phyloP scores from a whole-genome alignment of 768 basidiomycete genomes.

The Termitomyces sp. region DNA sequence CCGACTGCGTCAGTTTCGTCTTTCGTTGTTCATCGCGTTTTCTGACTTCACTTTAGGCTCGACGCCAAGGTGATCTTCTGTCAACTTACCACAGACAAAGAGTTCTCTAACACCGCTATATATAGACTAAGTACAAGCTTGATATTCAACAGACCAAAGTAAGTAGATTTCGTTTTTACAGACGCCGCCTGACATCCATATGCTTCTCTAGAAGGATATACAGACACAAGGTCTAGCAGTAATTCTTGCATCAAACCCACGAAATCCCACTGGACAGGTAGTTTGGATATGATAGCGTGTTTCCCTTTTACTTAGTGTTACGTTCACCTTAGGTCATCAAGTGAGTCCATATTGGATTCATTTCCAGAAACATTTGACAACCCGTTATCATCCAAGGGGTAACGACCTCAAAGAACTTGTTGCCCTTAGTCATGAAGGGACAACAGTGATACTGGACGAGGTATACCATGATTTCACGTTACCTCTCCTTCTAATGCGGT shows the following conservation, averaged over 20 bases:
- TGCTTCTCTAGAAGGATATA: conserved; percentile 63
- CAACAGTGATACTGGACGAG: conserved; percentile 84
- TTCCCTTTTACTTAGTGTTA: neutral
- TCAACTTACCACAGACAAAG: neutral
- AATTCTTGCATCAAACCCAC: conserved; percentile 88
- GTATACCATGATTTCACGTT: conserved; percentile 26
- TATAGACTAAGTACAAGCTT: conserved; percentile 61
- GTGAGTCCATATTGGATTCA: conserved; percentile 18
- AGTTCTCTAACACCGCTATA: neutral
- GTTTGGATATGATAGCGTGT: conserved; percentile 11
- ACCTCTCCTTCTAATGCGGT: conserved; percentile 1
- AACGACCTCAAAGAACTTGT: conserved; percentile 81
- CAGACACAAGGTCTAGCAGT: conserved; percentile 79
- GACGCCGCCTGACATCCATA: neutral
- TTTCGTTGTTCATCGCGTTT: conserved; percentile 19
- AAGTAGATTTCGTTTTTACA: neutral
- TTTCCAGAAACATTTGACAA: neutral
- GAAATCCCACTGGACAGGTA: conserved; percentile 94
- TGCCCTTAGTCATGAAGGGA: conserved; percentile 63
- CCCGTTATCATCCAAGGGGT: conserved; percentile 40
- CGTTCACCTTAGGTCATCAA: conserved; percentile 40
- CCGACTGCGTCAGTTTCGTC: conserved; percentile 70
- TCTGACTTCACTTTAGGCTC: conserved; percentile 16
- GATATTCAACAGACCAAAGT: conserved; percentile 79
- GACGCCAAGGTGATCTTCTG: conserved; percentile 24